Evolutionary conservation across 2,329 filamentous ascomycete genomes (phyloP).

Genomic region (Fusarium sp.): DNA sequence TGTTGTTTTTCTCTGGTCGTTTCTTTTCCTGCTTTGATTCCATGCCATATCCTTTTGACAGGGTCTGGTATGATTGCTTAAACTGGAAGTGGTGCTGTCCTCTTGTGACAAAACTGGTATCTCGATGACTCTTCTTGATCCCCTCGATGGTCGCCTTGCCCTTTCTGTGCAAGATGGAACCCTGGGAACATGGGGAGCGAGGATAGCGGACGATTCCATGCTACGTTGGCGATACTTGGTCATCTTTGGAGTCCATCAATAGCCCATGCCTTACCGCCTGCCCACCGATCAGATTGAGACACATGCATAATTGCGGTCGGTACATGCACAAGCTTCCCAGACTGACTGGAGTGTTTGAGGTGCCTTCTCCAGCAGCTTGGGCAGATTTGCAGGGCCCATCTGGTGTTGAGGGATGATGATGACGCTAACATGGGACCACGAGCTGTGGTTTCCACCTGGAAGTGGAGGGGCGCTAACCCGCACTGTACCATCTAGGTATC

Average conservation of each 20-base stretch:
- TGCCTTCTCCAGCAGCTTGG: constrained; percentile 23
- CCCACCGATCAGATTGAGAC: constrained; percentile 10
- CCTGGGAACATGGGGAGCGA: constrained; percentile 13
- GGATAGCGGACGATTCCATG: neutral
- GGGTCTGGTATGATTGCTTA: constrained; percentile 18
- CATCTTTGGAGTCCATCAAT: neutral
- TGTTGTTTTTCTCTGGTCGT: constrained; percentile 25
- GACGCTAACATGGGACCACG: constrained; percentile 45
- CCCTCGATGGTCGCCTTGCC: constrained; percentile 19
- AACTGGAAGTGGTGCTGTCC: constrained; percentile 19
- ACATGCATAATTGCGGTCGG: constrained; percentile 2
- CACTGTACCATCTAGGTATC: constrained; percentile 12
- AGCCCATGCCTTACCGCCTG: constrained; percentile 12
- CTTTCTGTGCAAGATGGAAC: constrained; percentile 15
- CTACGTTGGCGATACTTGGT: neutral
- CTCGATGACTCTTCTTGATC: constrained; percentile 8
- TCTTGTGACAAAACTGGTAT: constrained; percentile 23
- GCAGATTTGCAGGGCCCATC: constrained; percentile 34
- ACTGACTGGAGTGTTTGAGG: constrained; percentile 11
- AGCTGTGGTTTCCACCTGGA: constrained; percentile 12
- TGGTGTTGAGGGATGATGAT: constrained; percentile 42
- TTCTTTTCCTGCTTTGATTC: constrained; percentile 22
- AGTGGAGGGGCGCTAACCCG: neutral
- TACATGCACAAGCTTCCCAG: neutral
- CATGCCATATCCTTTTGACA: constrained; percentile 1